A percentile compares a stretch with the other conserved stretches of the same genome.
These are phyloP conservation scores for Alternaria rosae DNA, from an alignment of 2,329 filamentous ascomycete species.

Conservation along the genomic window DNA sequence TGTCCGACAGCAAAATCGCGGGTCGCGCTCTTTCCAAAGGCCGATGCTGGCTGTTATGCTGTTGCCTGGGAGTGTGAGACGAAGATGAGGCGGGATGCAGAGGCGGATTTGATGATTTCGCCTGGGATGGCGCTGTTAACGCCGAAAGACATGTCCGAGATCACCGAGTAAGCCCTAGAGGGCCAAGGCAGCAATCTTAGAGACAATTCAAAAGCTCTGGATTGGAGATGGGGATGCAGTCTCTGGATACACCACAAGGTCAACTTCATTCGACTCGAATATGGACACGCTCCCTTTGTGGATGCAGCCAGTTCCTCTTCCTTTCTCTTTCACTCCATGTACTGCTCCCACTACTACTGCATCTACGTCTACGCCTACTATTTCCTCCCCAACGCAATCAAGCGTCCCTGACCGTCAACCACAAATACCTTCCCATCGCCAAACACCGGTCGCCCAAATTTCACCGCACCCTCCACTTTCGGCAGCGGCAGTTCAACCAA, in stretches of 20 bases:
- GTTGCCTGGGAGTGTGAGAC: conserved; percentile 1
- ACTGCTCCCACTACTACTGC: background rate
- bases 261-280: background rate
- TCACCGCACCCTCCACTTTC: conserved; percentile 49
- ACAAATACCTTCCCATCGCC: conserved; percentile 44
- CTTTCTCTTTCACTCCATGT: background rate
- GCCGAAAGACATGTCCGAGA: conserved; percentile 4
- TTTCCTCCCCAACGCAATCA: conserved; percentile 16
- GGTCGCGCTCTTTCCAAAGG: background rate
- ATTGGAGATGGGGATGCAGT: background rate
- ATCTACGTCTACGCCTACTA: background rate
- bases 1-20: background rate
- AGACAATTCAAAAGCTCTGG: background rate
- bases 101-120: conserved; percentile 1
- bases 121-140: background rate
- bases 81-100: background rate
- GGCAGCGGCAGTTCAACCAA: conserved; percentile 48
- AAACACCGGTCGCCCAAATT: conserved; percentile 53
- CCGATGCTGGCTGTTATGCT: background rate
- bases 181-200: conserved; percentile 1
- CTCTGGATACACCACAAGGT: background rate
- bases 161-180: background rate
- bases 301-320: conserved; percentile 4
- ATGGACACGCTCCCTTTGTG: conserved; percentile 10
- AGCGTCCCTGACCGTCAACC: conserved; percentile 23